Evolutionary conservation across 306 rosid species (phyloP), one percentile per base, ranked within the genome.

Genomic region (Citrullus colocynthis): DNA sequence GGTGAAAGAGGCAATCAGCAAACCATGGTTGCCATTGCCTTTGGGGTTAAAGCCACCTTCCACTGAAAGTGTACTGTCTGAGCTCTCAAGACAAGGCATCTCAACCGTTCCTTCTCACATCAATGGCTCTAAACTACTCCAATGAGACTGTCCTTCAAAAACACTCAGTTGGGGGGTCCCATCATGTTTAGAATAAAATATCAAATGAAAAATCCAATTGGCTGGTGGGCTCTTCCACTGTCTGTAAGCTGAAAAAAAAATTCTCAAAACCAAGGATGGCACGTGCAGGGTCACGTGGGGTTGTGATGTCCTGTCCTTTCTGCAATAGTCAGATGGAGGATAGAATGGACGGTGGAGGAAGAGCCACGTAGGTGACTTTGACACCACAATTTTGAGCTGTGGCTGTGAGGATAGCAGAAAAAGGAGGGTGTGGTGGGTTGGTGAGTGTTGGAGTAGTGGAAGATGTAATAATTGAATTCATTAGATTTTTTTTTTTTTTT

Each of bases 1-100:
- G 54, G 90, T 94, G 80, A 92, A 85, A 79, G 98, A 94, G 76
- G 98, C 95, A 86, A 94, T 94, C 10, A 89, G 42, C 90, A 92
- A 92, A 84, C 98, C 98, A 81, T 92, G 98, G 98, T 81, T 92
- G 54, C 98, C 98, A 6, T 81, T 92, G 42, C 98, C 98, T 8
- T 80, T 94, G 45, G 98, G 99, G 42, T 93, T 96, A 4, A 96
- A 96, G 74, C 93, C 97, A 60, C 99, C 99, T 64, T 96, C 97
- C 36, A 84, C 90, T 0, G 99, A 92, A 21, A 83, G 88, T 79
- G 97, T 96, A 1, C 82, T 92, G 72, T 80, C 85, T 62, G 99
- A 96, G 79, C 97, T 96, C 64, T 84, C 94, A 44, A 87, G 80
- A 81, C 90, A 89, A 87, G 98, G 98, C 82, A 86, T 93, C 81